phyloP scores from a whole-genome alignment of 2,329 filamentous ascomycete species.

The Sarocladium oryzae region DNA sequence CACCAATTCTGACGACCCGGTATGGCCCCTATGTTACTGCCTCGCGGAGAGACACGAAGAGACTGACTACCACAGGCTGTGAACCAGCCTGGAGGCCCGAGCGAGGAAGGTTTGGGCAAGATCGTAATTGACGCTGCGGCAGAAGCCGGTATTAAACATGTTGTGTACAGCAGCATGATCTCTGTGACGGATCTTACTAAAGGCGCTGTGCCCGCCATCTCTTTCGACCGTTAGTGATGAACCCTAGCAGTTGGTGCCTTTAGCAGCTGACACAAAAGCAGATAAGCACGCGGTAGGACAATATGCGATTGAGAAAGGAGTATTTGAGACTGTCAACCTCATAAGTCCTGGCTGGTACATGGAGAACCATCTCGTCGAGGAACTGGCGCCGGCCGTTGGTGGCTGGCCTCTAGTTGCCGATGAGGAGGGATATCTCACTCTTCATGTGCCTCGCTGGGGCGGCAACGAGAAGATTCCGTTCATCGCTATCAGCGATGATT shows the following conservation, averaged over 20 bases:
- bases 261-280: constrained; percentile 12
- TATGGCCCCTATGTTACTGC: constrained; percentile 15
- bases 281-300: constrained; percentile 32
- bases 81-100: constrained; percentile 20
- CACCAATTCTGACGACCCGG: constrained; percentile 23
- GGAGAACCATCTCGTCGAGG: constrained; percentile 31
- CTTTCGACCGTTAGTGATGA: constrained; percentile 25
- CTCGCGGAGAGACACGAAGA: not conserved
- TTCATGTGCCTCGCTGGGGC: constrained; percentile 31
- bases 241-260: not conserved
- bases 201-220: constrained; percentile 23
- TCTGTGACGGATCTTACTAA: constrained; percentile 25
- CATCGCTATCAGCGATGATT: constrained; percentile 33
- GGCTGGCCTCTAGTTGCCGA: constrained; percentile 32
- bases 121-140: constrained; percentile 4
- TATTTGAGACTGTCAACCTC: constrained; percentile 28
- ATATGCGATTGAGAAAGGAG: constrained; percentile 24
- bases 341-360: constrained; percentile 35
- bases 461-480: constrained; percentile 29
- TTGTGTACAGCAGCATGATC: constrained; percentile 15
- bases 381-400: constrained; percentile 29
- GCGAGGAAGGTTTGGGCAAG: constrained; percentile 16
- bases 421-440: constrained; percentile 28
- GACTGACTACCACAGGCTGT: constrained; percentile 14
- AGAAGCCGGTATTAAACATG: not conserved